These are phyloP conservation scores for Verbascum thapsus DNA, from an alignment of 257 asterid species.

Conservation along the genomic window DNA sequence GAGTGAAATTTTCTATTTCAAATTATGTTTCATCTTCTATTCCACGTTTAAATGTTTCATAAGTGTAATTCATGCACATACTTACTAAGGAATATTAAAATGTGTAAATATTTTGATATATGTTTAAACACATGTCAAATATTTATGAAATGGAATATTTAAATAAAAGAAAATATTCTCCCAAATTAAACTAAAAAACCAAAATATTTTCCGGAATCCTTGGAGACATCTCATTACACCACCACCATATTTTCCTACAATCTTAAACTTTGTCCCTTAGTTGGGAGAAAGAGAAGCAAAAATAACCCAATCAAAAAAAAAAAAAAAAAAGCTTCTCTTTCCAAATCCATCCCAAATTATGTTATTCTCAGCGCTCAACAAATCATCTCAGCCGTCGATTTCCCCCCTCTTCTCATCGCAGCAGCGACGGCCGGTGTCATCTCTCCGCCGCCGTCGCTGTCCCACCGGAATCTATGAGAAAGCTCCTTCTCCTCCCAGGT, in stretches of 20 bases:
- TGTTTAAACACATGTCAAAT: no score
- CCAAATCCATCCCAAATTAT: slow-evolving; percentile 35
- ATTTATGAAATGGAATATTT: no score
- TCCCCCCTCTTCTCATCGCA: slow-evolving; percentile 7
- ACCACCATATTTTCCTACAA: not conserved
- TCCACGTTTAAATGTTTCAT: no score
- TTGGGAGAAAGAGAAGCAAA: slow-evolving; percentile 21
- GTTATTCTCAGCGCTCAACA: slow-evolving; percentile 38
- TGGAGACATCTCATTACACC: no score
- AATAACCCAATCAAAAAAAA: not conserved
- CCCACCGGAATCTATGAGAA: slow-evolving; percentile 49
- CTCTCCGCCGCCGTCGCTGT: slow-evolving; percentile 24
- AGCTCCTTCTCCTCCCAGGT: slow-evolving; percentile 18
- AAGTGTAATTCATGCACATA: no score
- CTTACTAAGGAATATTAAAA: no score
- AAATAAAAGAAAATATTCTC: no score
- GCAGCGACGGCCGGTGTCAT: slow-evolving; percentile 35
- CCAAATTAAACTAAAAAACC: no score
- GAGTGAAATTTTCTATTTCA: no score
- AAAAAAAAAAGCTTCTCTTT: not conserved
- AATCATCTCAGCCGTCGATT: slow-evolving; percentile 17
- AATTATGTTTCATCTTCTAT: no score
- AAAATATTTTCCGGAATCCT: no score
- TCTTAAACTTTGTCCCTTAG: slow-evolving; percentile 6
- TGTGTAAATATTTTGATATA: no score